Evolutionary conservation across 495 filamentous ascomycete genomes (phyloP).

Genomic region (Cenococcum geophilum): DNA sequence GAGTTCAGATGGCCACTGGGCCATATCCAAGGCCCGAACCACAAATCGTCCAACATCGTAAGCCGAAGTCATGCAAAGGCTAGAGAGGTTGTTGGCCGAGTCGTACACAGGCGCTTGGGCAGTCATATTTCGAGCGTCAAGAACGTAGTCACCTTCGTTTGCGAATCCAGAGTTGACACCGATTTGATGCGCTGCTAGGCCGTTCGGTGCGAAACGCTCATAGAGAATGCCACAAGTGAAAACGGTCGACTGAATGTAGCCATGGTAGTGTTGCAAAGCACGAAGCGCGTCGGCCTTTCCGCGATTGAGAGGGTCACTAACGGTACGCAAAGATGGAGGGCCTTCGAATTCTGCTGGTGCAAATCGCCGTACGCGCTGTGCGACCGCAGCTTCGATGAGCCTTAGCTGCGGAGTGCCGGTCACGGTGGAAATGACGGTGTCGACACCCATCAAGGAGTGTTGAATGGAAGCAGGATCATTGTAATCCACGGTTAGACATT

Average conservation of each 20-base stretch:
- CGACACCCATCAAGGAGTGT: slow-evolving; percentile 60
- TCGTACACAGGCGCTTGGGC: slow-evolving; percentile 54
- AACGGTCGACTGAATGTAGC: slow-evolving; percentile 55
- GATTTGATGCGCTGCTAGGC: slow-evolving; percentile 51
- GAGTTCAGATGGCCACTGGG: slow-evolving; percentile 60
- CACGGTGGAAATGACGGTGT: slow-evolving; percentile 70
- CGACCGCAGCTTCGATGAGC: slow-evolving; percentile 64
- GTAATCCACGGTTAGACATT: slow-evolving; percentile 62
- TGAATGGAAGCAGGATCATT: slow-evolving; percentile 48
- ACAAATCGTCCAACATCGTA: slow-evolving; percentile 63
- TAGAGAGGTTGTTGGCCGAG: slow-evolving; percentile 44
- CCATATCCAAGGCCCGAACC: slow-evolving; percentile 54
- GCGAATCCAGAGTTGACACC: slow-evolving; percentile 45
- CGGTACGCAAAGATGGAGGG: slow-evolving; percentile 39
- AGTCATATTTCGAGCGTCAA: slow-evolving; percentile 51
- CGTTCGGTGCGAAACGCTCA: slow-evolving; percentile 63
- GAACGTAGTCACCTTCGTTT: slow-evolving; percentile 56
- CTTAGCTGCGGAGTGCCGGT: slow-evolving; percentile 57
- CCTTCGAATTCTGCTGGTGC: slow-evolving; percentile 74
- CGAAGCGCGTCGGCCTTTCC: slow-evolving; percentile 52
- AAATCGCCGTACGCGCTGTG: slow-evolving; percentile 59
- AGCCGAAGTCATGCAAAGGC: slow-evolving; percentile 60
- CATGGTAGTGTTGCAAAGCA: slow-evolving; percentile 49
- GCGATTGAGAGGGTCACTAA: slow-evolving; percentile 47
- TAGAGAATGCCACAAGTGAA: slow-evolving; percentile 73